Evolutionary conservation across 805 yeast genomes (phyloP).

Genomic region (Cyberlindnera nakhonratchasimensis): DNA sequence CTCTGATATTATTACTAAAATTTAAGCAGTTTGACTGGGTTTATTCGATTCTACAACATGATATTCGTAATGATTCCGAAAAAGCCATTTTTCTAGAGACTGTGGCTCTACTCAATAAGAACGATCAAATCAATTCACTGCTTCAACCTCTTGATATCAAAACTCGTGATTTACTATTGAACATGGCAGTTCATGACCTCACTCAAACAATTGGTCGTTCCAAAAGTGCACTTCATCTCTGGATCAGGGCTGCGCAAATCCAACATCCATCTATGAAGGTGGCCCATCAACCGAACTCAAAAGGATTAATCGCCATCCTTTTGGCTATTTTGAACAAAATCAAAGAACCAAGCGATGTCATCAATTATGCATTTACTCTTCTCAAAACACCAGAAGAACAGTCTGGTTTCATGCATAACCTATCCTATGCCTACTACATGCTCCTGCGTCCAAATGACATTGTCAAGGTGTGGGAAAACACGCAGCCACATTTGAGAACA

Average conservation of each 20-base stretch:
- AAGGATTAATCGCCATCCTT: conserved; percentile 1
- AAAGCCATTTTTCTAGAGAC: neutral
- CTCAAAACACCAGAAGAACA: conserved; percentile 1
- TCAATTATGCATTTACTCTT: neutral
- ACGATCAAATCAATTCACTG: neutral
- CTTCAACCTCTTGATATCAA: neutral
- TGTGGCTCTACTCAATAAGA: neutral
- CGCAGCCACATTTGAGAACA: neutral
- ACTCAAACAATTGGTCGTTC: neutral
- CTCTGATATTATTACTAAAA: conserved; percentile 8
- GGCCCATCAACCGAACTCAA: conserved; percentile 11
- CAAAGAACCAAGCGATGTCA: neutral
- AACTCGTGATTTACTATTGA: neutral
- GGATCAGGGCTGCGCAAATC: conserved; percentile 5
- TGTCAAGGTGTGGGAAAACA: conserved; percentile 9
- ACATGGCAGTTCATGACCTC: conserved; percentile 5
- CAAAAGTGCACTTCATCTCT: conserved; percentile 8
- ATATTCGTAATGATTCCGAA: neutral
- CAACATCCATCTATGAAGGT: conserved; percentile 9
- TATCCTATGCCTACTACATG: conserved; percentile 15
- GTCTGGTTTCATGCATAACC: neutral
- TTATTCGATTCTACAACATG: conserved; percentile 4
- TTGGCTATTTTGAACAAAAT: conserved; percentile 4
- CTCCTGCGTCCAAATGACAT: conserved; percentile 3
- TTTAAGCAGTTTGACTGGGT: conserved; percentile 14